phyloP scores from a whole-genome alignment of 2,329 filamentous ascomycete species.

The Claviceps digitariae region DNA sequence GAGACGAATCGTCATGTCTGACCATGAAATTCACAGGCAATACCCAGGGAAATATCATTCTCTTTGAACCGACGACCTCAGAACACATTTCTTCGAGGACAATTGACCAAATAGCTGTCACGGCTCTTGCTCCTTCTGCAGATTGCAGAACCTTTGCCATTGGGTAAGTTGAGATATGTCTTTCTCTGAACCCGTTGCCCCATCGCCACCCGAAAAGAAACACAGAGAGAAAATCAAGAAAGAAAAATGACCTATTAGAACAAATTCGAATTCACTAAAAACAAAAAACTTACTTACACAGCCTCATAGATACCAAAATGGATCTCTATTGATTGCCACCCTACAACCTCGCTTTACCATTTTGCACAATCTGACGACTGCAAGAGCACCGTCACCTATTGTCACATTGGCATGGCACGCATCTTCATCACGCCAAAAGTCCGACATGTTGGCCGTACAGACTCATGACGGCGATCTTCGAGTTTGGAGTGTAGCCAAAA shows the following conservation, averaged over 20 bases:
- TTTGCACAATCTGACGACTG: constrained; percentile 79
- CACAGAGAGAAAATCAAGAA: too few species aligned
- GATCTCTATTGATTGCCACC: constrained; percentile 79
- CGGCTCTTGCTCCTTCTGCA: constrained; percentile 74
- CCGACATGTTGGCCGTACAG: constrained; percentile 93
- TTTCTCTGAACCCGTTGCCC: background rate
- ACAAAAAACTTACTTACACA: constrained; percentile 5
- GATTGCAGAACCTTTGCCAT: constrained; percentile 95
- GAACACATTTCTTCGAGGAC: constrained; percentile 87
- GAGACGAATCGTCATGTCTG: background rate
- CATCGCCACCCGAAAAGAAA: too few species aligned
- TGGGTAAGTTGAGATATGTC: constrained; percentile 45
- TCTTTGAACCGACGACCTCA: constrained; percentile 86
- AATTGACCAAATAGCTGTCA: constrained; percentile 83
- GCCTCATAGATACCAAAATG: constrained; percentile 69
- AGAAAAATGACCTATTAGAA: too few species aligned
- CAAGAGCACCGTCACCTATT: constrained; percentile 72
- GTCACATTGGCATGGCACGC: constrained; percentile 88
- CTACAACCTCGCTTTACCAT: constrained; percentile 89
- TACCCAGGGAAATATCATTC: constrained; percentile 78
- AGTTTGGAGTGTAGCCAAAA: constrained; percentile 93
- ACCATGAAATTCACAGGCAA: constrained; percentile 49
- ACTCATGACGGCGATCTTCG: constrained; percentile 82
- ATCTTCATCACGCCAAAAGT: constrained; percentile 89
- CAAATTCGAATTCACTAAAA: too few species aligned